A percentile compares a stretch with the other conserved stretches of the same genome.
These are phyloP conservation scores for Solanum virginianum DNA, from an alignment of 257 asterid genomes.

Conservation along the genomic window DNA sequence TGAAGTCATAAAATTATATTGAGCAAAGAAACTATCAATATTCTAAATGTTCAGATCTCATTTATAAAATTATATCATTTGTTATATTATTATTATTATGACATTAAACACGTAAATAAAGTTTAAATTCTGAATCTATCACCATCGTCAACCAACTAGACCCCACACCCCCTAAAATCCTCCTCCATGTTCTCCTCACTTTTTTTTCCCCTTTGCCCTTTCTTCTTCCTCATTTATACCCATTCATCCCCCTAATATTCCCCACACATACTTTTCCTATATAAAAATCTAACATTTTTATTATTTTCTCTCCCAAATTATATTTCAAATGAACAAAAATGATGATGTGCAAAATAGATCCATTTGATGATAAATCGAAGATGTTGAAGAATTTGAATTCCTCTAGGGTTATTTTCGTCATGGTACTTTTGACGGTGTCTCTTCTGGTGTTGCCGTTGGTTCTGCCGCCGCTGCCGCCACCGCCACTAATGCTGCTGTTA, in stretches of 20 bases:
- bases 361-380: neutral
- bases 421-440: slow-evolving; percentile 22
- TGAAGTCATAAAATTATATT: too few species aligned
- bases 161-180: neutral
- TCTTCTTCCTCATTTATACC: neutral
- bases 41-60: too few species aligned
- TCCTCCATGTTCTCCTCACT: neutral
- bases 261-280: neutral
- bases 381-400: slow-evolving; percentile 14
- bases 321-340: neutral
- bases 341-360: slow-evolving; percentile 11
- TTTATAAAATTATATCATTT: too few species aligned
- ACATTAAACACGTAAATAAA: neutral
- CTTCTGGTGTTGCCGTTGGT: slow-evolving; percentile 31
- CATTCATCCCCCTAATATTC: neutral
- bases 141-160: too few species aligned
- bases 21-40: too few species aligned
- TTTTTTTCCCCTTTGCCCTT: neutral
- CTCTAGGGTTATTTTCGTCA: neutral
- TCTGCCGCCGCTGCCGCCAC: slow-evolving; percentile 72
- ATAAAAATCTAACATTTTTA: neutral
- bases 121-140: neutral
- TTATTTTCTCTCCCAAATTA: neutral
- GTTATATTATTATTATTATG: neutral
- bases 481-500: slow-evolving; percentile 35